Evolutionary conservation across 805 yeast species (phyloP).

Genomic region (Lipomyces chichibuensis): DNA sequence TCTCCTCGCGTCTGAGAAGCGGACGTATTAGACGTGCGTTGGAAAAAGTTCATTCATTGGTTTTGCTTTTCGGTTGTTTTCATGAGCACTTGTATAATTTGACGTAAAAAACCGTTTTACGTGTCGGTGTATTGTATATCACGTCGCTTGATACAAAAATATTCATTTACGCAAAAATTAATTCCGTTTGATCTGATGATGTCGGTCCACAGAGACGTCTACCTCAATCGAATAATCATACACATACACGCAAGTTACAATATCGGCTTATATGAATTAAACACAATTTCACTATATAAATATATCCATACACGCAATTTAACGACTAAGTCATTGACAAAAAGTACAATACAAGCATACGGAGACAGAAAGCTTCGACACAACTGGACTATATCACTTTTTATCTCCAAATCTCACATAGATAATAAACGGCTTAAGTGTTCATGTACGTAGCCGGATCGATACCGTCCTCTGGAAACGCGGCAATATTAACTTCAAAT

Average conservation of each 20-base stretch:
- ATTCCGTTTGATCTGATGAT: background rate
- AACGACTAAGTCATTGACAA: background rate
- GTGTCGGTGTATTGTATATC: background rate
- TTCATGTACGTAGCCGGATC: constrained; percentile 98
- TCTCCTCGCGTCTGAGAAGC: constrained; percentile 36
- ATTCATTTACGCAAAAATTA: background rate
- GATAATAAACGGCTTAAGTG: constrained; percentile 51
- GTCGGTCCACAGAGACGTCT: background rate
- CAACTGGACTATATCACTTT: background rate
- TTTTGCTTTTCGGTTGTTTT: background rate
- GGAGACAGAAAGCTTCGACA: no score
- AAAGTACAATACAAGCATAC: background rate
- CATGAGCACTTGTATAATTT: background rate
- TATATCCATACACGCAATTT: background rate
- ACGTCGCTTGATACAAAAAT: constrained; percentile 2
- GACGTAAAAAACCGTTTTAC: background rate
- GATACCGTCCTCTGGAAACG: constrained; percentile 97
- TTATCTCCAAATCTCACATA: background rate
- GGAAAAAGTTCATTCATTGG: background rate
- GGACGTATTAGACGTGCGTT: constrained; percentile 26
- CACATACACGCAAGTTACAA: no score
- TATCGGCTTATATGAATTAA: background rate
- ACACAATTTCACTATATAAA: background rate
- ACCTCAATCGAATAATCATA: background rate
- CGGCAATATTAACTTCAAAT: constrained; percentile 92